Evolutionary conservation across 164 flowering plant species (phyloP), one percentile per base, ranked within the genome.

Genomic region (Magnolia changhungtana): DNA sequence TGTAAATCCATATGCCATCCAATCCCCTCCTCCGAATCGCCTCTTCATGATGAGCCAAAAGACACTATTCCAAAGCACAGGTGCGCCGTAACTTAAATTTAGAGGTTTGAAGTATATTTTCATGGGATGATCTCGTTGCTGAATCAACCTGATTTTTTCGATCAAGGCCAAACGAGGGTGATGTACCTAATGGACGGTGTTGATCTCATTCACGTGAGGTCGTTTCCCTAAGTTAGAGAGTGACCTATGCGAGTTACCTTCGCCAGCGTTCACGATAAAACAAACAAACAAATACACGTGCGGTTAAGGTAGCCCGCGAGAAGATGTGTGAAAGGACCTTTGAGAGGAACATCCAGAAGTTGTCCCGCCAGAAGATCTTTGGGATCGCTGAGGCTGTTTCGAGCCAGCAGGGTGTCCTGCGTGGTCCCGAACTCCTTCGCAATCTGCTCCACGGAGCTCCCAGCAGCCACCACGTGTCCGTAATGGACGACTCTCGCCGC

Each of bases 311-410:
- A 37, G 45, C 45, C 45, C 45, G 45, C 45, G 45, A 37, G 45
- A 37, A 23, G 13, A 1, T 2, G 10, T 23, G 13, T 10, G 31
- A 10, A 31, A 19, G 10, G 2, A 91, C 98, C 93, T 89, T 50
- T 80, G 7, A 93, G 87, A 64, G 98, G 96, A 65, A 93, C 90
- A 78, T 93, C 96, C 67, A 91, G 80, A 23, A 89, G 75, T n/a
- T 79, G 70, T 5, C 76, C 91, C 18, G 96, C 96, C 73, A 20
- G 3, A 23, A 93, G 91, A 0, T 67, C 18, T 0, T 11, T 74
- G 10, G 90, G 80, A 52, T 77, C 72, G 14, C 72, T 37, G n/a
- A 89, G 79, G 4, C 81, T 81, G 72, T 91, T 93, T 24, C 89
- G 81, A 8, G 7, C 10, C 83, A 82, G 7, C 75, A 93, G 75